These are phyloP conservation scores for Phytophthora cryptogea DNA, from an alignment of 352 stramenopile species.

Conservation along the genomic window DNA sequence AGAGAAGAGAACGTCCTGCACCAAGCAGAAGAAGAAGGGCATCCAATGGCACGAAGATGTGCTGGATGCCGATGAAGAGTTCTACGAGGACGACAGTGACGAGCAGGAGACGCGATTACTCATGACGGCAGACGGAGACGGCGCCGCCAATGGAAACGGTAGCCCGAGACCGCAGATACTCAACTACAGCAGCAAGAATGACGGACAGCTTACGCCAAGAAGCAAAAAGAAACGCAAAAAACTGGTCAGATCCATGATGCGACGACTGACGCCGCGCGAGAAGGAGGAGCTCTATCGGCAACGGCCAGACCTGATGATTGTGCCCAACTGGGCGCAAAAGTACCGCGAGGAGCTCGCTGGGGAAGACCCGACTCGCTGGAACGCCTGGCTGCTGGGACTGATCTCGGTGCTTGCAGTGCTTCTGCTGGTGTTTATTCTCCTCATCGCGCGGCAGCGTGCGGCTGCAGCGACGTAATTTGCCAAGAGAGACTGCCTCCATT, in stretches of 20 bases:
- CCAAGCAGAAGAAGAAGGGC: slow-evolving; percentile 48
- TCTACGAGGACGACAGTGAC: slow-evolving; percentile 62
- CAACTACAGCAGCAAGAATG: slow-evolving; percentile 59
- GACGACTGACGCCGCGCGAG: slow-evolving; percentile 74
- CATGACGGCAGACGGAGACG: slow-evolving; percentile 43
- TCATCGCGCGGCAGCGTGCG: slow-evolving; percentile 65
- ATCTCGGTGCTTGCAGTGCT: slow-evolving; percentile 72
- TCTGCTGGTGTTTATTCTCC: slow-evolving; percentile 78
- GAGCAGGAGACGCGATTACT: slow-evolving; percentile 58
- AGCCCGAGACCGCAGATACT: slow-evolving; percentile 48
- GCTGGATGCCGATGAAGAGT: slow-evolving; percentile 79
- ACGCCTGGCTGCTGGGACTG: slow-evolving; percentile 77
- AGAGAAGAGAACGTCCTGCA: slow-evolving; percentile 37
- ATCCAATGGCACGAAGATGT: slow-evolving; percentile 81
- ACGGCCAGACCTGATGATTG: slow-evolving; percentile 86
- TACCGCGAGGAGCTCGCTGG: slow-evolving; percentile 85
- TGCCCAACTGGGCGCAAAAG: slow-evolving; percentile 89
- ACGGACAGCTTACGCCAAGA: slow-evolving; percentile 57
- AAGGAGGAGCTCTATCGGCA: slow-evolving; percentile 86
- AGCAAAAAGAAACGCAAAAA: slow-evolving; percentile 88
- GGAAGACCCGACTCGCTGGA: slow-evolving; percentile 70
- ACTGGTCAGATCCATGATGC: slow-evolving; percentile 74
- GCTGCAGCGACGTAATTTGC: slow-evolving; percentile 18
- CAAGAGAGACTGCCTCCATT: slow-evolving; percentile 13
- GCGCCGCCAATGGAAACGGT: slow-evolving; percentile 27